Evolutionary conservation across 2,329 filamentous ascomycete species (phyloP).

Genomic region (Aspergillus transmontanensis): DNA sequence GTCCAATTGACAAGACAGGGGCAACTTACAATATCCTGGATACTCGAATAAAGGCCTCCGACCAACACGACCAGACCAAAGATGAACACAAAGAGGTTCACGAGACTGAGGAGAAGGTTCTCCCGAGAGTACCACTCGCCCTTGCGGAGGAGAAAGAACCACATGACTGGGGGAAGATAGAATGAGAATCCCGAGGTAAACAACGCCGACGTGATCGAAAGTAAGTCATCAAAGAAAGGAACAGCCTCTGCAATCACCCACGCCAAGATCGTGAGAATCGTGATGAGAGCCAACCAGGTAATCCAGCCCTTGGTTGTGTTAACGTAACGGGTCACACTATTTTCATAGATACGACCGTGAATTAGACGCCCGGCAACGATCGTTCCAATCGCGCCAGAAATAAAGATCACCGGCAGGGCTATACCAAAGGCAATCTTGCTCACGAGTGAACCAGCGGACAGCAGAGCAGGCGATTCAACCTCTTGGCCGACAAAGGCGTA

Average conservation of each 20-base stretch:
- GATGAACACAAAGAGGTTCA: neutral
- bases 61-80: neutral
- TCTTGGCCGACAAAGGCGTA: conserved; percentile 30
- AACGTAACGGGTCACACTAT: neutral
- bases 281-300: neutral
- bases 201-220: conserved; percentile 53
- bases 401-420: neutral
- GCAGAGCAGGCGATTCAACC: conserved; percentile 30
- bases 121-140: conserved; percentile 31
- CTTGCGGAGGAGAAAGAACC: conserved; percentile 27
- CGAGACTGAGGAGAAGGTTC: conserved; percentile 31
- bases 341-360: neutral
- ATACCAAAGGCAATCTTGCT: neutral
- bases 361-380: neutral
- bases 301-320: conserved; percentile 1
- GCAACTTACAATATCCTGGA: neutral
- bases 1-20: too few relatives aligned
- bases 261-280: neutral
- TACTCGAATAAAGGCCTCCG: neutral
- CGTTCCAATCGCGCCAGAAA: neutral
- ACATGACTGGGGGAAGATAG: conserved; percentile 56
- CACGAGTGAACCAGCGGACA: conserved; percentile 26
- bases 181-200: conserved; percentile 89
- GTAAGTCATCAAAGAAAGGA: neutral
- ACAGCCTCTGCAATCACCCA: neutral